Base-by-base conservation (phyloP, 2,329 filamentous ascomycete genomes). In the Phialocephala sp. region DNA sequence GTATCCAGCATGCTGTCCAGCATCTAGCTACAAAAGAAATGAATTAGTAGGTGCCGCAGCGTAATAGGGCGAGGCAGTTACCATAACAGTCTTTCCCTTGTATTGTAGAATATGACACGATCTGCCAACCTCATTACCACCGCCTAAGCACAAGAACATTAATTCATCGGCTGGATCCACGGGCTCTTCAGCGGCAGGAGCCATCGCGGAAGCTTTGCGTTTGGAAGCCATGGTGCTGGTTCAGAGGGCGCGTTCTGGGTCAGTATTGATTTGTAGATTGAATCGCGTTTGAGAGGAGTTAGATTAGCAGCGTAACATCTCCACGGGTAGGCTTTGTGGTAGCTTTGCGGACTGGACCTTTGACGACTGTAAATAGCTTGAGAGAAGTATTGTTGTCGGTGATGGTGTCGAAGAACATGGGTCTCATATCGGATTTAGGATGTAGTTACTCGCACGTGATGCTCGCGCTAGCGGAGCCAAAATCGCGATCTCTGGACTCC, bases 1-100 rank as follows among this genome's bases (percentile, higher is more conserved):
- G 78, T 97, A 97, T 9, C 93, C 95, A 59, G 95, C 94, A 78
- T 99, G 95, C 81, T 97, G 94, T 59, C 95, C 95, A 59, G 95
- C 95, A 81, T 99, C 95, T 72, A 99, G 92, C 93, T 97, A 76
- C 64, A 47, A 45, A 54, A 22, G 5, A 47, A 14, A 54, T 11
- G 9, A 59, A 39, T 70, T 63, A 65, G 62, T 20, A 45, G 50
- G n/a, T 15, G n/a, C 20, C 36, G 2, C 32, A 32, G 32, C 55
- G 20, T 5, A n/a, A 61, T 22, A 45, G 45, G 41, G 56, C 1
- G 54, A 18, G 27, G 8, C 58, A 65, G 87, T 72, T 82, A 96
- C 93, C 95, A 99, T 99, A 72, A 99, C 93, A 6, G 94, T 98
- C 80, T 99, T 99, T 68, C 95, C 95, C 81, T 98, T 99, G 86